Conservation (phyloP, 768 basidiomycete genomes). For the Kwoniella heveanensis region DNA sequence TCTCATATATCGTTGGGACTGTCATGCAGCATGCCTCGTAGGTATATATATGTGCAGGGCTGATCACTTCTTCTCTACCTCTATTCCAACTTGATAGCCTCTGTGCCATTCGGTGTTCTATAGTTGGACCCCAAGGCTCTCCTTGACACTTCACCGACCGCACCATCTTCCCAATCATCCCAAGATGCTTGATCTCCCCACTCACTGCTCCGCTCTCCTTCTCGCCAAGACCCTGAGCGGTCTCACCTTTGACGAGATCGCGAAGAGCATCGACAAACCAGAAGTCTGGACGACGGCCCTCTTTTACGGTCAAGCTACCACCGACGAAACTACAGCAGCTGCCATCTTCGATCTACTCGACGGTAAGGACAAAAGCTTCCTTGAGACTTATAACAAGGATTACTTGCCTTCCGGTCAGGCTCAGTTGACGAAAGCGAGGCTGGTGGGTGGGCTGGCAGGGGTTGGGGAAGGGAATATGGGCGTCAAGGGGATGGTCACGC, state of each 20-base stretch:
- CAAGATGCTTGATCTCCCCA: conserved; percentile 17
- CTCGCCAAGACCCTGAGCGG: conserved; percentile 32
- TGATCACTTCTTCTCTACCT: too few species aligned
- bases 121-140: too few species aligned
- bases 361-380: background rate
- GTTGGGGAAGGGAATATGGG: conserved; percentile 22
- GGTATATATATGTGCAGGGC: too few species aligned
- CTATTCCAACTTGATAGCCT: too few species aligned
- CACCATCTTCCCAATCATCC: background rate
- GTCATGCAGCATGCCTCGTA: too few species aligned
- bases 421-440: conserved; percentile 7
- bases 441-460: conserved; percentile 29
- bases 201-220: conserved; percentile 31
- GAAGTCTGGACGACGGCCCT: conserved; percentile 54
- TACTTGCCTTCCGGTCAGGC: background rate
- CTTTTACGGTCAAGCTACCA: conserved; percentile 48
- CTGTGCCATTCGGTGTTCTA: too few species aligned
- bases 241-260: conserved; percentile 46
- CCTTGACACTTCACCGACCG: too few species aligned
- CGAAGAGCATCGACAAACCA: conserved; percentile 40
- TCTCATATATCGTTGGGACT: too few species aligned
- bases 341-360: conserved; percentile 26
- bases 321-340: conserved; percentile 32
- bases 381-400: conserved; percentile 10
- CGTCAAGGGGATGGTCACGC: conserved; percentile 37